Evolutionary conservation across 73 alveolate species (phyloP).

Genomic region (Symbiodinium natans): DNA sequence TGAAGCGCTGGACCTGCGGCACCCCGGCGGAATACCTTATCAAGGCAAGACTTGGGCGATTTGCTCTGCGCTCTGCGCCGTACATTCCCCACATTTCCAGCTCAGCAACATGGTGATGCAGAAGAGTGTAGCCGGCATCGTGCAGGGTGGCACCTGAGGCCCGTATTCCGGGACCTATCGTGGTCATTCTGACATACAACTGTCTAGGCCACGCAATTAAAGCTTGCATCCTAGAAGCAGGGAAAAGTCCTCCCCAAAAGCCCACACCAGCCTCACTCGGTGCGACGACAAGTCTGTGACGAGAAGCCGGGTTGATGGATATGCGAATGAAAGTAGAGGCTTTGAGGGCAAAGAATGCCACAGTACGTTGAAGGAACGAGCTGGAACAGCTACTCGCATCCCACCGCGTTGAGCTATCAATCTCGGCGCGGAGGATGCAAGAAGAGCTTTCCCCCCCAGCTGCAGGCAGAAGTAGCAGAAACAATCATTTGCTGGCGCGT

Average conservation of each 20-base stretch:
- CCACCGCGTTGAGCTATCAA: no score
- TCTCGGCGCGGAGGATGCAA: no score
- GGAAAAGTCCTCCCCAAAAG: constrained; percentile 78
- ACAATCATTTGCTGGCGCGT: constrained; percentile 53
- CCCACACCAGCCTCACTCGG: constrained; percentile 50
- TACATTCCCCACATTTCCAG: background rate
- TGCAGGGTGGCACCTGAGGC: constrained; percentile 49
- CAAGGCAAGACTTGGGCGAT: no score
- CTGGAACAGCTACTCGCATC: no score
- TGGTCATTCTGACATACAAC: no score
- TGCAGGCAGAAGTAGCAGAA: background rate
- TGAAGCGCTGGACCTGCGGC: constrained; percentile 50
- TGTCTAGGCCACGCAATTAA: no score
- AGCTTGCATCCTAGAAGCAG: background rate
- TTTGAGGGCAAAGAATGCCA: background rate
- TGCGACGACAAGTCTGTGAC: background rate
- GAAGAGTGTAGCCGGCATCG: constrained; percentile 65
- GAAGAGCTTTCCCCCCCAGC: no score
- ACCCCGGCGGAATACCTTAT: constrained; percentile 43
- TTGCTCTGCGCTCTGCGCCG: background rate
- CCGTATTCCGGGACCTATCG: no score
- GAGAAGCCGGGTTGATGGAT: background rate
- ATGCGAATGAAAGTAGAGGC: background rate
- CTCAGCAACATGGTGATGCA: constrained; percentile 17
- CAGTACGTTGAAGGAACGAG: background rate